These are phyloP conservation scores for Aphanomyces stellatus DNA, from an alignment of 352 stramenopile species.

Conservation along the genomic window DNA sequence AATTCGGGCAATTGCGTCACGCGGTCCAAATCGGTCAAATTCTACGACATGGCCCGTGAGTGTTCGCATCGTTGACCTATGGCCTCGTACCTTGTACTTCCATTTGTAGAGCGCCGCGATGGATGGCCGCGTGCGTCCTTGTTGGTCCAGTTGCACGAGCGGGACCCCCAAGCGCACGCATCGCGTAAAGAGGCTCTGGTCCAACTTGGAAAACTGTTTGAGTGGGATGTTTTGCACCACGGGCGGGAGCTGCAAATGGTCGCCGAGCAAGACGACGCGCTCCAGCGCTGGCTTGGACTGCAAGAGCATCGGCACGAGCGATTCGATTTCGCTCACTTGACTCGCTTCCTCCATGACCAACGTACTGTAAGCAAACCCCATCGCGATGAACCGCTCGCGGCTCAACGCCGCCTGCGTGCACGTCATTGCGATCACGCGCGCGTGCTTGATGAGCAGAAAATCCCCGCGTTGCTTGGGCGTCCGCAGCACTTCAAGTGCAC, in stretches of 20 bases:
- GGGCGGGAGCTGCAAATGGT: slow-evolving; percentile 89
- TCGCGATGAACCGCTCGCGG: slow-evolving; percentile 67
- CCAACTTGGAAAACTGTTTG: slow-evolving; percentile 81
- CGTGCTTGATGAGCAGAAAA: slow-evolving; percentile 94
- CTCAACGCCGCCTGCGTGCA: slow-evolving; percentile 91
- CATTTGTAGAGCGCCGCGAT: slow-evolving; percentile 86
- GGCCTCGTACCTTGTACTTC: slow-evolving; percentile 38
- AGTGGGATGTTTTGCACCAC: slow-evolving; percentile 87
- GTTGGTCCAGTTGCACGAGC: slow-evolving; percentile 84
- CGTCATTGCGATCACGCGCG: slow-evolving; percentile 92
- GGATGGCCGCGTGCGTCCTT: slow-evolving; percentile 81
- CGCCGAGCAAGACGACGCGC: slow-evolving; percentile 92
- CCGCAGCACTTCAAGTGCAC: slow-evolving; percentile 93
- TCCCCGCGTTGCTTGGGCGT: slow-evolving; percentile 85
- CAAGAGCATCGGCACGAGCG: slow-evolving; percentile 87
- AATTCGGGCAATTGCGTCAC: slow-evolving; percentile 21
- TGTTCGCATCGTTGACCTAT: not conserved
- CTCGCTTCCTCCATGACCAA: slow-evolving; percentile 94
- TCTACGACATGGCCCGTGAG: not conserved
- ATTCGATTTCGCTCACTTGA: slow-evolving; percentile 93
- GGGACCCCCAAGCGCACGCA: slow-evolving; percentile 90
- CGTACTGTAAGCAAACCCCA: slow-evolving; percentile 79
- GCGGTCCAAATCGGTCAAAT: slow-evolving; percentile 27
- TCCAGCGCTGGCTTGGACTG: slow-evolving; percentile 79
- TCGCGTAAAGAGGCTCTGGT: slow-evolving; percentile 94